phyloP scores from a whole-genome alignment of 176 grass and related monocot genomes.

The Oryza australiensis region DNA sequence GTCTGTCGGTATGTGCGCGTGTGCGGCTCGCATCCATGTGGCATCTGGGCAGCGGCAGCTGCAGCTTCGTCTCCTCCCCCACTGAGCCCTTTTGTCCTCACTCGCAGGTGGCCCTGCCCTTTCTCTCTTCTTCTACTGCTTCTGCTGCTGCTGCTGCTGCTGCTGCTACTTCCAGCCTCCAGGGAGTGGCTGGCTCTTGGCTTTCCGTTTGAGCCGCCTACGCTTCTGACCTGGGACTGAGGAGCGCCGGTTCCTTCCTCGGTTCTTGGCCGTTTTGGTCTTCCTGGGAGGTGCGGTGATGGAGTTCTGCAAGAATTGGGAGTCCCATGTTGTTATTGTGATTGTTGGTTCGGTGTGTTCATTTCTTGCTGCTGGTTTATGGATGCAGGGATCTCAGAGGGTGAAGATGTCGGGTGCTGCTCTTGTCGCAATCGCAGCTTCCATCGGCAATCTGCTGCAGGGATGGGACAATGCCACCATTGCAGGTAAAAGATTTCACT shows the following conservation, averaged over 20 bases:
- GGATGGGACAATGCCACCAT: constrained; percentile 92
- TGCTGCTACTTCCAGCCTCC: not conserved
- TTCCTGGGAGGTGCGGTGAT: not conserved
- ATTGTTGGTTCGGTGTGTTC: not conserved
- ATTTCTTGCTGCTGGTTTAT: not conserved
- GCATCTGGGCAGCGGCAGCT: constrained; percentile 14
- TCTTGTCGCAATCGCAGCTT: constrained; percentile 69
- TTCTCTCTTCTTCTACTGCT: not conserved
- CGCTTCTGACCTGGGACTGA: constrained; percentile 31
- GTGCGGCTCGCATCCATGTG: not conserved
- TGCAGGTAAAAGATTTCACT: constrained; percentile 43
- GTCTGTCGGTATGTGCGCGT: not conserved
- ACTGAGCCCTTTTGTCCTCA: constrained; percentile 40
- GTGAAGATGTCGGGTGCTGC: constrained; percentile 54
- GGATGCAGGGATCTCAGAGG: not conserved
- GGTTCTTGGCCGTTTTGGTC: not conserved
- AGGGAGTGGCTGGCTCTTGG: constrained; percentile 1
- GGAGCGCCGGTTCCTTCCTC: not conserved
- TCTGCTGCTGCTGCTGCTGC: not conserved
- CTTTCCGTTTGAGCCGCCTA: constrained; percentile 6
- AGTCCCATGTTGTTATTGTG: not conserved
- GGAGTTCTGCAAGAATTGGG: constrained; percentile 19
- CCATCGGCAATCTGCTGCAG: constrained; percentile 78
- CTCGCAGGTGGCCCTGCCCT: constrained; percentile 20
- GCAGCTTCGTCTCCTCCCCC: constrained; percentile 31